phyloP scores from a whole-genome alignment of 2,329 filamentous ascomycete genomes.

The Fonsecaea nubica region DNA sequence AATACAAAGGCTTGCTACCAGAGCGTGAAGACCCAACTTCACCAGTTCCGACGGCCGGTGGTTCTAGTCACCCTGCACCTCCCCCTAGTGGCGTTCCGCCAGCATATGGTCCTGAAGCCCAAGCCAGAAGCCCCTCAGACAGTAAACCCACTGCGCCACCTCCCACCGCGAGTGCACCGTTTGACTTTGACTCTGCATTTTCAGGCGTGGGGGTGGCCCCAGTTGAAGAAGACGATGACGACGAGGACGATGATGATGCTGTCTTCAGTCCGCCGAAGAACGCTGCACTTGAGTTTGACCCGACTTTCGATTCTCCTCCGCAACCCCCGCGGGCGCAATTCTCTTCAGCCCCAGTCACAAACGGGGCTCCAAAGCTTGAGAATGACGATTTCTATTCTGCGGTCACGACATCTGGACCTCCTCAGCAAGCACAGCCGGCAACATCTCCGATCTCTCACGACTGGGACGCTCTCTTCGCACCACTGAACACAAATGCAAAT shows the following conservation, averaged over 20 bases:
- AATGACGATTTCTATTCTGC: slow-evolving; percentile 56
- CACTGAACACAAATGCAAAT: slow-evolving; percentile 28
- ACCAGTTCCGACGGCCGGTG: slow-evolving; percentile 47
- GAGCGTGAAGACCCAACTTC: slow-evolving; percentile 49
- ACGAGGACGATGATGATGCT: slow-evolving; percentile 60
- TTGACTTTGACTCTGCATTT: slow-evolving; percentile 57
- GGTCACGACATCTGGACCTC: slow-evolving; percentile 36
- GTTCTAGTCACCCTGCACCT: slow-evolving; percentile 35
- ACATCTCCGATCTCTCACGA: slow-evolving; percentile 66
- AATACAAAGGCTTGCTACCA: slow-evolving; percentile 51
- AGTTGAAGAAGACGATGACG: slow-evolving; percentile 50
- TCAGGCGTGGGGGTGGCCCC: slow-evolving; percentile 53
- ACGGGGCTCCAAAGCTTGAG: slow-evolving; percentile 39
- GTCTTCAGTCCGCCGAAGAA: slow-evolving; percentile 55
- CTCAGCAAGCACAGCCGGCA: slow-evolving; percentile 47
- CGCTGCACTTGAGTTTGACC: slow-evolving; percentile 51
- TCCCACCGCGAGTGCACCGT: slow-evolving; percentile 45
- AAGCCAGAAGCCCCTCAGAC: slow-evolving; percentile 40
- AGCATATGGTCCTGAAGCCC: slow-evolving; percentile 39
- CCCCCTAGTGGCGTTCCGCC: slow-evolving; percentile 30
- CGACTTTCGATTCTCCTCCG: slow-evolving; percentile 53
- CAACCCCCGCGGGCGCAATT: slow-evolving; percentile 42
- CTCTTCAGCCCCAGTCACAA: slow-evolving; percentile 34
- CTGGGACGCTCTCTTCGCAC: slow-evolving; percentile 92
- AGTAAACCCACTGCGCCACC: slow-evolving; percentile 40